These are phyloP conservation scores for Neonectria hederae DNA, from an alignment of 2,329 filamentous ascomycete species.

Conservation along the genomic window DNA sequence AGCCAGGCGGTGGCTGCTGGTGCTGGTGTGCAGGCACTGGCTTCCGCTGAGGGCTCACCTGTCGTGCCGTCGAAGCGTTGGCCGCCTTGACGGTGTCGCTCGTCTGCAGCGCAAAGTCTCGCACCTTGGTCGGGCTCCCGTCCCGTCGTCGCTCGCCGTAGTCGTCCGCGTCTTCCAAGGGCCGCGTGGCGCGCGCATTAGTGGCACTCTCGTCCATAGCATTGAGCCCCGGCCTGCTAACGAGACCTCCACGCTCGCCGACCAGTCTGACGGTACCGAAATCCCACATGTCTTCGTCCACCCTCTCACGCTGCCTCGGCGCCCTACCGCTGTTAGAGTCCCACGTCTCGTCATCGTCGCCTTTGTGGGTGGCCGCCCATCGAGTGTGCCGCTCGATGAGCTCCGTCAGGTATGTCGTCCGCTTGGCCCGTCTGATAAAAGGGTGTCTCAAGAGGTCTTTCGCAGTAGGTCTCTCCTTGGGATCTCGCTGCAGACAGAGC, in stretches of 20 bases:
- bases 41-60: constrained; percentile 69
- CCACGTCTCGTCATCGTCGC: constrained; percentile 69
- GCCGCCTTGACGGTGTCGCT: constrained; percentile 67
- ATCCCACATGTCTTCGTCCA: constrained; percentile 93
- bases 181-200: constrained; percentile 73
- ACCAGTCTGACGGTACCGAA: constrained; percentile 93
- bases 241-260: constrained; percentile 68
- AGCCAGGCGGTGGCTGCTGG: constrained; percentile 24
- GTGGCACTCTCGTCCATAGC: constrained; percentile 83
- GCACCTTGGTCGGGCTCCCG: constrained; percentile 61
- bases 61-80: constrained; percentile 60
- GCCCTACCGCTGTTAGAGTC: constrained; percentile 66
- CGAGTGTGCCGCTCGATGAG: constrained; percentile 90
- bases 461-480: constrained; percentile 86
- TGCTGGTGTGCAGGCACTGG: constrained; percentile 52
- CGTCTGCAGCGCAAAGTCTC: constrained; percentile 55
- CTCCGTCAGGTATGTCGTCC: constrained; percentile 95
- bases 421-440: constrained; percentile 91
- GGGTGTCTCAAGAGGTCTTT: constrained; percentile 88
- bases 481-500: constrained; percentile 86
- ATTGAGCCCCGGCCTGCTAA: constrained; percentile 67
- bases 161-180: constrained; percentile 59
- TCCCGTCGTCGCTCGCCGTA: constrained; percentile 63
- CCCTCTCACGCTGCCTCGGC: constrained; percentile 62
- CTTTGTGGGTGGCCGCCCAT: constrained; percentile 85